Percentiles rank a stretch among this genome's conserved stretches.
Conservation (phyloP, 805 yeast species). For the Saturnispora mendoncae region DNA sequence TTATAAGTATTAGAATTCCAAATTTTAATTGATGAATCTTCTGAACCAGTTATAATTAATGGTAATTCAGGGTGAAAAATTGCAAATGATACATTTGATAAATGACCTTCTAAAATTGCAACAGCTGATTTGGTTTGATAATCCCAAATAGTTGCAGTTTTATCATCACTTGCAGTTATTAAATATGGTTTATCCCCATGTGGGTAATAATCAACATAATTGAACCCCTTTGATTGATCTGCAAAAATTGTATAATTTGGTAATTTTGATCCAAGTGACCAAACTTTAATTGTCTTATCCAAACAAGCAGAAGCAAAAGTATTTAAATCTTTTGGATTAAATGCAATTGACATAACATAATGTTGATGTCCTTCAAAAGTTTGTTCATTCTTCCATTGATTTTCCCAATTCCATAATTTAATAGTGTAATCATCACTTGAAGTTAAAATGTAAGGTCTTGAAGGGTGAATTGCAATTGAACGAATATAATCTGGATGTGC, state of each 20-base stretch:
- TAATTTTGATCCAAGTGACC: constrained; percentile 82
- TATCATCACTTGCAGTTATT: constrained; percentile 86
- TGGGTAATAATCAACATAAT: constrained; percentile 94
- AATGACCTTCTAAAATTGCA: constrained; percentile 89
- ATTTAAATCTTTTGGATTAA: constrained; percentile 95
- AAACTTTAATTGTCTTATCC: constrained; percentile 92
- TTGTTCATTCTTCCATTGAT: constrained; percentile 82
- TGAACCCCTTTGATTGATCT: constrained; percentile 89
- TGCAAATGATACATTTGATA: constrained; percentile 92
- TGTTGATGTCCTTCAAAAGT: constrained; percentile 93
- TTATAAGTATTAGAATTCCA: constrained; percentile 95
- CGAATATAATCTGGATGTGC: constrained; percentile 98
- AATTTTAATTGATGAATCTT: constrained; percentile 86
- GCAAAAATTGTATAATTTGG: constrained; percentile 91
- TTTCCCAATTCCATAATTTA: constrained; percentile 97
- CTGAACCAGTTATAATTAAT: constrained; percentile 89
- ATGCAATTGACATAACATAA: constrained; percentile 87
- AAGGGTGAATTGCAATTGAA: constrained; percentile 87
- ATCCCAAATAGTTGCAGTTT: constrained; percentile 86
- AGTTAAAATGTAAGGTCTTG: constrained; percentile 80
- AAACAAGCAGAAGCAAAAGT: constrained; percentile 96
- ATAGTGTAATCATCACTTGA: constrained; percentile 88
- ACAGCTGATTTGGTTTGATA: constrained; percentile 95
- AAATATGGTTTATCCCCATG: constrained; percentile 95
- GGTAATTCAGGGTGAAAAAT: constrained; percentile 98